phyloP scores from a whole-genome alignment of 805 yeast genomes.

The Hanseniaspora taiwanica region DNA sequence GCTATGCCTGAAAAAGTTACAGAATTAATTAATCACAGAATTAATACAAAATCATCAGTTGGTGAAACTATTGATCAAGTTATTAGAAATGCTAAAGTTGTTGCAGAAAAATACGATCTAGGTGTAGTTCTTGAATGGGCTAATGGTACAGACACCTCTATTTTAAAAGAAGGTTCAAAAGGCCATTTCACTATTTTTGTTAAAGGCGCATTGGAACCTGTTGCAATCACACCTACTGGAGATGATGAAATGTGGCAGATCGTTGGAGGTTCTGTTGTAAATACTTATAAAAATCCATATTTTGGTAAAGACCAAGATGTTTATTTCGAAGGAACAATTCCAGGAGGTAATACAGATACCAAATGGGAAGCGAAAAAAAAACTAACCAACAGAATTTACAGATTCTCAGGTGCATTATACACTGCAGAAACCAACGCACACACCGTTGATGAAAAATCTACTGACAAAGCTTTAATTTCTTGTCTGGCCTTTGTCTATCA shows the following conservation, averaged over 20 bases:
- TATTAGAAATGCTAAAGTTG: slow-evolving; percentile 4
- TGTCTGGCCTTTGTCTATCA: slow-evolving; percentile 10
- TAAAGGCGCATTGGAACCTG: slow-evolving; percentile 29
- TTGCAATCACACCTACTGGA: slow-evolving; percentile 36
- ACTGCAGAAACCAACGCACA: slow-evolving; percentile 6
- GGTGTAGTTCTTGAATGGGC: slow-evolving; percentile 7
- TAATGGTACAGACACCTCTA: slow-evolving; percentile 6
- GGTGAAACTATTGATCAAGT: slow-evolving; percentile 26
- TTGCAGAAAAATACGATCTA: slow-evolving; percentile 8
- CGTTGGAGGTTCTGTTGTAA: slow-evolving; percentile 45
- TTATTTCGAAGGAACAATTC: slow-evolving; percentile 7
- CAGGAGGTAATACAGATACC: slow-evolving; percentile 11
- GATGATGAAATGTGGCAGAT: slow-evolving; percentile 34
- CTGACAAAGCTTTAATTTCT: slow-evolving; percentile 7
- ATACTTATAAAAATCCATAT: slow-evolving; percentile 39
- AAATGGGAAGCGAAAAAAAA: slow-evolving; percentile 7
- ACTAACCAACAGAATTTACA: slow-evolving; percentile 9
- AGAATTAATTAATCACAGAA: slow-evolving; percentile 42
- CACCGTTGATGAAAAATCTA: slow-evolving; percentile 10
- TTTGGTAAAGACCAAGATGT: slow-evolving; percentile 4
- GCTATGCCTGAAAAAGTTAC: slow-evolving; percentile 50
- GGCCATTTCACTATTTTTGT: slow-evolving; percentile 18
- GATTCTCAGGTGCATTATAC: slow-evolving; percentile 7
- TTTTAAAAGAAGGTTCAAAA: slow-evolving; percentile 5
- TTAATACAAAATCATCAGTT: slow-evolving; percentile 36